Conservation (phyloP, 2,329 filamentous ascomycete species). For the Calonectria multiphialidica region DNA sequence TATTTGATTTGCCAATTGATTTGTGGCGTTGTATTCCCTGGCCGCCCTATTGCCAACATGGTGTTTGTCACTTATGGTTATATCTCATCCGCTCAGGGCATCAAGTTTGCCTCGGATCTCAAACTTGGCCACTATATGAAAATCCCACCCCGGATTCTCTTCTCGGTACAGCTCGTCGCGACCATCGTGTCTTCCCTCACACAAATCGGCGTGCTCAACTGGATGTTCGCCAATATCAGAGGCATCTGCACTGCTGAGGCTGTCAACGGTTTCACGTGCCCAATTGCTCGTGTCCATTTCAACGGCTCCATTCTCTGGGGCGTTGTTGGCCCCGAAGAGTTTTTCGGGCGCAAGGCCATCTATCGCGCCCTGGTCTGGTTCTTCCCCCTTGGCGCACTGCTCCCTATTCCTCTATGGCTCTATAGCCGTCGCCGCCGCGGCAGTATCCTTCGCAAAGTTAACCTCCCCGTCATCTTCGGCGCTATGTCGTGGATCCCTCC, state of each 20-base stretch:
- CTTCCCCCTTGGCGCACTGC: conserved; percentile 81
- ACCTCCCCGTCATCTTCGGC: conserved; percentile 86
- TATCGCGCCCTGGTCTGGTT: conserved; percentile 86
- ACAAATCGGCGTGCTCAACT: conserved; percentile 88
- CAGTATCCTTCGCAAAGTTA: conserved; percentile 80
- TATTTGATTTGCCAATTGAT: conserved; percentile 90
- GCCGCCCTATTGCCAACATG: conserved; percentile 91
- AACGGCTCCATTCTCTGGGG: conserved; percentile 93
- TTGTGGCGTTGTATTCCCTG: conserved; percentile 85
- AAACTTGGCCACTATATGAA: conserved; percentile 93
- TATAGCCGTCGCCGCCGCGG: conserved; percentile 70
- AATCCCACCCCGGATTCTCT: conserved; percentile 83
- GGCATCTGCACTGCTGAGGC: conserved; percentile 83
- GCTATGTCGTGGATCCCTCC: conserved; percentile 89
- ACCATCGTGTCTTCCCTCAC: conserved; percentile 83
- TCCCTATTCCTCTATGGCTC: conserved; percentile 81
- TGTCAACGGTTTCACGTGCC: conserved; percentile 90
- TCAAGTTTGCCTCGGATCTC: conserved; percentile 89
- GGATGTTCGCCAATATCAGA: conserved; percentile 86
- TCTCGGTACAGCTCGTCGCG: conserved; percentile 81
- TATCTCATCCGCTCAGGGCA: conserved; percentile 88
- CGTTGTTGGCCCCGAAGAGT: conserved; percentile 84
- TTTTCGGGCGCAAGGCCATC: conserved; percentile 82
- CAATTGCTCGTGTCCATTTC: conserved; percentile 89
- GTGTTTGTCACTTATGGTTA: conserved; percentile 94